phyloP scores from a whole-genome alignment of 176 grass and related monocot species.

The Triticum turgidum region DNA sequence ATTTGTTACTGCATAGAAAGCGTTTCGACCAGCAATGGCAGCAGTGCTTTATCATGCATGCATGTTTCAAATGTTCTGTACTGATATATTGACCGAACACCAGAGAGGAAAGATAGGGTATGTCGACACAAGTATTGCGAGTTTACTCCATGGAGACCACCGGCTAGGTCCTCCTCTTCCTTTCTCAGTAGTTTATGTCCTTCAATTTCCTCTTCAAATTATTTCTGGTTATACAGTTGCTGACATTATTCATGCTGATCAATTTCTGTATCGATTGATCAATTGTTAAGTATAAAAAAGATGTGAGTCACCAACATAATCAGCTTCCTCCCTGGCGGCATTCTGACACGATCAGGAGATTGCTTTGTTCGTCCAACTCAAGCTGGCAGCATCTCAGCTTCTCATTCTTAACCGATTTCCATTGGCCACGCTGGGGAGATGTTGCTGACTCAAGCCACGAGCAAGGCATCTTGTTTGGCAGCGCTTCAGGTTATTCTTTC shows the following conservation, averaged over 20 bases:
- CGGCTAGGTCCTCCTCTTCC: neutral
- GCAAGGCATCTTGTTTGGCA: neutral
- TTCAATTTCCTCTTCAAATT: neutral
- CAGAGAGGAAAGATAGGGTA: neutral
- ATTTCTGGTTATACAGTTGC: neutral
- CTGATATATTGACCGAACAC: neutral
- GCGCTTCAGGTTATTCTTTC: neutral
- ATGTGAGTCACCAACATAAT: neutral
- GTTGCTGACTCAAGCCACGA: neutral
- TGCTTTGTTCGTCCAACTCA: neutral
- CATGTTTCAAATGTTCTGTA: neutral
- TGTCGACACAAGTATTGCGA: neutral
- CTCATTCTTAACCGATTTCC: neutral
- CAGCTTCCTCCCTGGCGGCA: neutral
- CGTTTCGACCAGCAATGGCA: neutral
- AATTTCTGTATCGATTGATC: neutral
- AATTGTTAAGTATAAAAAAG: neutral
- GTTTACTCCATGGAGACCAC: neutral
- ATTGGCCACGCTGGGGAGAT: neutral
- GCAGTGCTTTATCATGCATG: neutral
- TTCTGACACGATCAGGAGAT: neutral
- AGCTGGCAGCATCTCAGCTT: neutral
- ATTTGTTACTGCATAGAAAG: neutral
- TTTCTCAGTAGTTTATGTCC: neutral
- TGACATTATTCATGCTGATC: neutral